Evolutionary conservation across 2,329 filamentous ascomycete genomes (phyloP).

Genomic region (Aspergillus alliaceus): DNA sequence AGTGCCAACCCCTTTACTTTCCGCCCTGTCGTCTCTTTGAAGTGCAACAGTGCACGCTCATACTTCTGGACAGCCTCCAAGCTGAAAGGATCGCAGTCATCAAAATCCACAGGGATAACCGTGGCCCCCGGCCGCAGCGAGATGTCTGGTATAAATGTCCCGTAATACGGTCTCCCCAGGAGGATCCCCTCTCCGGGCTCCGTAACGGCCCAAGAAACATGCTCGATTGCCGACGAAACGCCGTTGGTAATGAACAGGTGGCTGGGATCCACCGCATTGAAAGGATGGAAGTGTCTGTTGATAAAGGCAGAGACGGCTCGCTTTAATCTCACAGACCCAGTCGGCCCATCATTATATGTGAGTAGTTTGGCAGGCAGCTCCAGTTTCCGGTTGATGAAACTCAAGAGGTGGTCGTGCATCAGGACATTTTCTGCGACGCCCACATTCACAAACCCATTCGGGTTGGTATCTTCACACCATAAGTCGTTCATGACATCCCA

Average conservation of each 20-base stretch:
- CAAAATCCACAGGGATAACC: constrained; percentile 48
- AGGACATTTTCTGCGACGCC: constrained; percentile 56
- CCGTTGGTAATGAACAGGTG: constrained; percentile 38
- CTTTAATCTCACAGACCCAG: constrained; percentile 27
- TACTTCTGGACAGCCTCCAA: constrained; percentile 44
- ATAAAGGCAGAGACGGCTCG: constrained; percentile 33
- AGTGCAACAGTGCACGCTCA: constrained; percentile 42
- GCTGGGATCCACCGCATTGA: constrained; percentile 21
- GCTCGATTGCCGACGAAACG: constrained; percentile 36
- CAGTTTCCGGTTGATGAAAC: constrained; percentile 44
- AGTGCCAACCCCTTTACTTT: constrained; percentile 52
- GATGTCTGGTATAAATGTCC: constrained; percentile 50
- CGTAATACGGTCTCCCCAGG: constrained; percentile 44
- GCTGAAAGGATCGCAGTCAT: constrained; percentile 46
- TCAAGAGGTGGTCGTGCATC: constrained; percentile 49
- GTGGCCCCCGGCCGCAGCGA: constrained; percentile 42
- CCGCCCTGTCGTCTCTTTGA: constrained; percentile 38
- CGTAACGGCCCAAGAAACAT: constrained; percentile 31
- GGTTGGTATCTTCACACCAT: constrained; percentile 41
- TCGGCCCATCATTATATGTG: constrained; percentile 40
- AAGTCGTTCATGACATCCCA: constrained; percentile 49
- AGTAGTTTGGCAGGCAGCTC: constrained; percentile 31
- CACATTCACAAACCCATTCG: constrained; percentile 50
- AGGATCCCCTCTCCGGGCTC: constrained; percentile 38
- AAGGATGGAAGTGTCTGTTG: constrained; percentile 31